A percentile compares a stretch with the other conserved stretches of the same genome.
phyloP scores from a whole-genome alignment of 345 rosid species.

The Balakata baccata region DNA sequence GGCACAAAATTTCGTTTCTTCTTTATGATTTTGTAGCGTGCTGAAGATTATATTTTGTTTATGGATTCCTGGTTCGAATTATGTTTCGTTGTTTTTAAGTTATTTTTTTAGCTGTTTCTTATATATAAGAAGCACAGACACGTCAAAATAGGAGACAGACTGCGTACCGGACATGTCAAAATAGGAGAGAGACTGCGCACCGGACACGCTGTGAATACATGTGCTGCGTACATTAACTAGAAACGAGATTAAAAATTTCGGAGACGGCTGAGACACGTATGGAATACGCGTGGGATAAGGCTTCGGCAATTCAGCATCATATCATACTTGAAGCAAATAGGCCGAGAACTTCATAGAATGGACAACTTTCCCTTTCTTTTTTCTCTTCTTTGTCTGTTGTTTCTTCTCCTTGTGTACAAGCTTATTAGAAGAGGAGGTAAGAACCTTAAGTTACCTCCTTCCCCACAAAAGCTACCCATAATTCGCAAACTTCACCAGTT shows the following conservation, averaged over 20 bases:
- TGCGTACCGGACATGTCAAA: too few relatives aligned
- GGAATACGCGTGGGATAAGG: too few relatives aligned
- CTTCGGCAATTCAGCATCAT: too few relatives aligned
- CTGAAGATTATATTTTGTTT: background rate
- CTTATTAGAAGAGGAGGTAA: constrained; percentile 5
- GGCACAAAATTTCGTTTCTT: background rate
- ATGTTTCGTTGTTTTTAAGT: background rate
- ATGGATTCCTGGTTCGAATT: background rate
- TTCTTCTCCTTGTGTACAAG: background rate
- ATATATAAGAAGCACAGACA: too few relatives aligned
- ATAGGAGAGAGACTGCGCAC: too few relatives aligned
- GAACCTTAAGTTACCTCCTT: constrained; percentile 24
- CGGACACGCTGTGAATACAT: too few relatives aligned
- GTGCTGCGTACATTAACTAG: too few relatives aligned
- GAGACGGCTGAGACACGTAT: too few relatives aligned
- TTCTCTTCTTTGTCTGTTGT: background rate
- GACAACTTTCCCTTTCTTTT: background rate
- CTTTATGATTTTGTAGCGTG: background rate
- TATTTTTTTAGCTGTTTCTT: background rate
- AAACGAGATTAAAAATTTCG: too few relatives aligned
- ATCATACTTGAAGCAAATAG: background rate
- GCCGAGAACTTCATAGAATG: background rate
- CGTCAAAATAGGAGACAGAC: too few relatives aligned
- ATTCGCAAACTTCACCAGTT: constrained; percentile 30
- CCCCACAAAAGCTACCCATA: constrained; percentile 22